phyloP scores from a whole-genome alignment of 1,284 basidiomycete species.

The Malassezia pachydermatis region DNA sequence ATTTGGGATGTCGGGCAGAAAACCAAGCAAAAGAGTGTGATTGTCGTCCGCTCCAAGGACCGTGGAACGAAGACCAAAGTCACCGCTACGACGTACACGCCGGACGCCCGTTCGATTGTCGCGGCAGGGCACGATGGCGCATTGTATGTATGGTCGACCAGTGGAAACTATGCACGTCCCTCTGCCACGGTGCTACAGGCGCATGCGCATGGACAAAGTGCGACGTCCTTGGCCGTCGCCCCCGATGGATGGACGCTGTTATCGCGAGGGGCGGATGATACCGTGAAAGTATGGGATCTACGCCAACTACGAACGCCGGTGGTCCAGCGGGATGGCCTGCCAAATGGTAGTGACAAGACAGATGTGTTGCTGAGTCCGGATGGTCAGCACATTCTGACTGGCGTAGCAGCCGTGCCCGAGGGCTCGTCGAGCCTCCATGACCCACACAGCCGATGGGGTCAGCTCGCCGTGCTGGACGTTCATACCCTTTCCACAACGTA shows the following conservation, averaged over 20 bases:
- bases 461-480: slow-evolving; percentile 20
- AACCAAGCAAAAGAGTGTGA: slow-evolving; percentile 80
- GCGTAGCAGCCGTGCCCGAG: slow-evolving; percentile 44
- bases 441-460: slow-evolving; percentile 14
- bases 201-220: slow-evolving; percentile 70
- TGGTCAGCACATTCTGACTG: slow-evolving; percentile 73
- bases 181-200: slow-evolving; percentile 73
- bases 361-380: slow-evolving; percentile 80
- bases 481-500: slow-evolving; percentile 13
- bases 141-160: slow-evolving; percentile 84
- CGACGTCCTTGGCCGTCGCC: slow-evolving; percentile 71
- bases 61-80: slow-evolving; percentile 89
- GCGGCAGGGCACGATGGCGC: slow-evolving; percentile 79
- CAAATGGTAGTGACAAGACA: slow-evolving; percentile 76
- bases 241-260: slow-evolving; percentile 65
- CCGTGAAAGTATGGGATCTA: slow-evolving; percentile 90
- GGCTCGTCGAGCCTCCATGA: neutral
- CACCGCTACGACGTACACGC: slow-evolving; percentile 51
- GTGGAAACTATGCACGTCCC: slow-evolving; percentile 78
- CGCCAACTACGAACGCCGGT: slow-evolving; percentile 77
- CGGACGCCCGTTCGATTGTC: slow-evolving; percentile 21
- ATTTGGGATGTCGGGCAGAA: slow-evolving; percentile 87
- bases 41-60: slow-evolving; percentile 91
- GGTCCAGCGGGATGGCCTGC: slow-evolving; percentile 56
- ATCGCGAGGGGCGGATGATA: slow-evolving; percentile 82